phyloP scores from a whole-genome alignment of 345 rosid genomes.

The Eucalyptus tenuipes region DNA sequence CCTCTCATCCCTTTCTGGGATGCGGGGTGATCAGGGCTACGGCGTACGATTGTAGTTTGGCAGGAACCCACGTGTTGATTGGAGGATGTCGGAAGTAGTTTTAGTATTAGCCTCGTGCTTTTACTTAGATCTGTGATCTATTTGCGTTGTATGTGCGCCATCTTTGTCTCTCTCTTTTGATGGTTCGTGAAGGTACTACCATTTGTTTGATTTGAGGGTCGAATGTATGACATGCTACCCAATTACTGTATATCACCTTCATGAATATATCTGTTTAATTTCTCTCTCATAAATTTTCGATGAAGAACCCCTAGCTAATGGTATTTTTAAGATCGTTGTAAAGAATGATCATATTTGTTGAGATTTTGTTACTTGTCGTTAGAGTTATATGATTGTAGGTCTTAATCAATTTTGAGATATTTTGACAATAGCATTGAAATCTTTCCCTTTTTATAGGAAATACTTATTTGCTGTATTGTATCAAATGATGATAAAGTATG shows the following conservation, averaged over 20 bases:
- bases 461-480: neutral
- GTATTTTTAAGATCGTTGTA: neutral
- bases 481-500: rapidly evolving
- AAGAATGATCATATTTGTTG: neutral
- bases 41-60: neutral
- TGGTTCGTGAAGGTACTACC: neutral
- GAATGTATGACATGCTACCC: rapidly evolving
- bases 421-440: neutral
- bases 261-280: rapidly evolving
- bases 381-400: neutral
- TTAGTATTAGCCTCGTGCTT: neutral
- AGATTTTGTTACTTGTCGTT: neutral
- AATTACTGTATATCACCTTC: neutral
- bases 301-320: no score
- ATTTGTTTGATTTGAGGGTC: neutral
- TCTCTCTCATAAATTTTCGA: neutral
- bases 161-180: neutral
- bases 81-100: neutral
- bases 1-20: neutral
- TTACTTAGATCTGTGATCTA: neutral
- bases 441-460: neutral
- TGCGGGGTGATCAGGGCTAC: neutral
- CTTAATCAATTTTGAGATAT: neutral
- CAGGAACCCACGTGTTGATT: neutral
- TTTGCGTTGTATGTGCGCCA: neutral